Evolutionary conservation across 2,329 filamentous ascomycete genomes (phyloP).

Genomic region (Immersiporthe knoxdaviesiana): DNA sequence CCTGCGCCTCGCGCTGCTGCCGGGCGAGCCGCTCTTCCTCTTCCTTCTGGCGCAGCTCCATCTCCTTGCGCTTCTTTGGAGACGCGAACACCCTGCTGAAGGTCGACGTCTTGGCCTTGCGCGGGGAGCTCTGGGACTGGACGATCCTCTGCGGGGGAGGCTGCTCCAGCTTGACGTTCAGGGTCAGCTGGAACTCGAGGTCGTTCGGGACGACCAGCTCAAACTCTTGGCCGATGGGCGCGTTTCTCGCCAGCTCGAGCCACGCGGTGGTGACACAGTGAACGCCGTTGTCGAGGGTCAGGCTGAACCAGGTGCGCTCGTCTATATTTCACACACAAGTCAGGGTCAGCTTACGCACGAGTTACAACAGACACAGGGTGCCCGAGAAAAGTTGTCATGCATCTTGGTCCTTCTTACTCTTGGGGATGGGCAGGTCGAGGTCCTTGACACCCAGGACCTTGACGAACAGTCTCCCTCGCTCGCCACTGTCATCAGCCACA

Average conservation of each 20-base stretch:
- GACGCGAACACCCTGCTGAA: conserved; percentile 93
- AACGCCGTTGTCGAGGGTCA: conserved; percentile 96
- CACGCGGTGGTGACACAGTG: conserved; percentile 97
- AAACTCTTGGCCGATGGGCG: conserved; percentile 96
- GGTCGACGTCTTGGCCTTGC: conserved; percentile 77
- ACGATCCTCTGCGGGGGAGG: conserved; percentile 63
- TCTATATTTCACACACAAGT: conserved; percentile 56
- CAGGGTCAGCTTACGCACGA: conserved; percentile 31
- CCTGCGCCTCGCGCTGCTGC: conserved; percentile 66
- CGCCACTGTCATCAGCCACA: conserved; percentile 74
- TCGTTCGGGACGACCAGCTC: conserved; percentile 96
- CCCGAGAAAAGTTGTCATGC: background rate
- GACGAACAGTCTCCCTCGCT: conserved; percentile 90
- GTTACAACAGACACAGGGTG: background rate
- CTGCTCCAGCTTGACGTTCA: conserved; percentile 92
- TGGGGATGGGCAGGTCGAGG: conserved; percentile 85
- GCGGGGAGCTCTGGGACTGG: conserved; percentile 64
- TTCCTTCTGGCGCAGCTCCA: conserved; percentile 81
- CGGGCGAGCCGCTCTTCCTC: conserved; percentile 75
- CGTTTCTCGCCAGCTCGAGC: conserved; percentile 88
- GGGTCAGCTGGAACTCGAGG: conserved; percentile 96
- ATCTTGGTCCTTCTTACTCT: too few relatives aligned
- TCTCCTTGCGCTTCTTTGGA: conserved; percentile 94
- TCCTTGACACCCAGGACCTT: conserved; percentile 99
- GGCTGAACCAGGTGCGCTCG: conserved; percentile 90